Conservation (phyloP, 116 monocot species). For the Trichopus zeylanicus region DNA sequence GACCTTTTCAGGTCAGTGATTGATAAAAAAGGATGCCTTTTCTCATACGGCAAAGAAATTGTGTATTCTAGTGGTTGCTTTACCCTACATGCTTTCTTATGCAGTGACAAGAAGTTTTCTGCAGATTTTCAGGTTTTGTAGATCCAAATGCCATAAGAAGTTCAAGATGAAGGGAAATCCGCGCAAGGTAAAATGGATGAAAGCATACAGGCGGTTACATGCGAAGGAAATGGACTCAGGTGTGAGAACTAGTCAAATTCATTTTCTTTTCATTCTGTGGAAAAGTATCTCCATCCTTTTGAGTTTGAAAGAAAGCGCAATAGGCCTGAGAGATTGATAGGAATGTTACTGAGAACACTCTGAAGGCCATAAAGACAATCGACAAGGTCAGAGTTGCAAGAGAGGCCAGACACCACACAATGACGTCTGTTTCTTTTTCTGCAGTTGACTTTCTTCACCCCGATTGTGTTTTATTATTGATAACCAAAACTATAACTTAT, state of each 20-base stretch:
- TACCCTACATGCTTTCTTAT: no score
- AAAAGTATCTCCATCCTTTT: conserved; percentile 23
- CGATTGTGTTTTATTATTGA: not conserved
- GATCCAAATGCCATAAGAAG: conserved; percentile 92
- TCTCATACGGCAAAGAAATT: no score
- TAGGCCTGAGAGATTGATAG: conserved; percentile 77
- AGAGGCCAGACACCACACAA: conserved; percentile 46
- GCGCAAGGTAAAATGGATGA: conserved; percentile 88
- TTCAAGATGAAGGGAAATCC: conserved; percentile 99
- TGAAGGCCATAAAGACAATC: conserved; percentile 78
- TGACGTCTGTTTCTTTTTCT: conserved; percentile 26
- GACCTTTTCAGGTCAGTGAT: no score
- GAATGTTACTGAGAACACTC: conserved; percentile 44
- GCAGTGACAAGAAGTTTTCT: conserved; percentile 1
- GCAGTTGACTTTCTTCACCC: not conserved
- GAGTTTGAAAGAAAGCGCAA: conserved; percentile 91
- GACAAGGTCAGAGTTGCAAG: conserved; percentile 52
- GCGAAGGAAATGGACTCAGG: conserved; percentile 95
- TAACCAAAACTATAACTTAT: no score
- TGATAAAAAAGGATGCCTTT: no score
- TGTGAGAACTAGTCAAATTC: conserved; percentile 3
- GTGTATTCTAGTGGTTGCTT: no score
- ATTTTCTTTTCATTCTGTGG: not conserved
- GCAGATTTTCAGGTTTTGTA: conserved; percentile 82
- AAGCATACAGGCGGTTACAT: conserved; percentile 70